Conservation (phyloP, 192 early-diverging fungal genomes). For the Rhizoclosmatium globosum region DNA sequence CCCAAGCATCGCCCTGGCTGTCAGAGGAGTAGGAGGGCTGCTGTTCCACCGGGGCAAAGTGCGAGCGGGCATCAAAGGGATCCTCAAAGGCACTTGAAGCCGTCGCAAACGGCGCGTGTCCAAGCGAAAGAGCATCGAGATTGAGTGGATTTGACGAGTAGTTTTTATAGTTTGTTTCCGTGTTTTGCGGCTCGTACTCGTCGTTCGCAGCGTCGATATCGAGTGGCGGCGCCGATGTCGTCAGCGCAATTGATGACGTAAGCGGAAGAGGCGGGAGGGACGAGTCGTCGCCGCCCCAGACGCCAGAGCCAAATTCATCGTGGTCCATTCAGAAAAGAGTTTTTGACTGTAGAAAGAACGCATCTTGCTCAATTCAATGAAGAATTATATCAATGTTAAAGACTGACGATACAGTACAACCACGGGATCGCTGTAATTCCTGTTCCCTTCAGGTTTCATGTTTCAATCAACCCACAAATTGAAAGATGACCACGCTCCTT, state of each 20-base stretch:
- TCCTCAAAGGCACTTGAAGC: too few species aligned
- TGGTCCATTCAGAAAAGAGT: background rate
- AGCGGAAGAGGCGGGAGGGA: background rate
- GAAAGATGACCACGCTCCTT: background rate
- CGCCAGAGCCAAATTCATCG: conserved; percentile 8
- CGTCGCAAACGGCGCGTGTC: too few species aligned
- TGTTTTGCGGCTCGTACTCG: background rate
- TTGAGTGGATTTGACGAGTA: too few species aligned
- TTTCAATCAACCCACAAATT: background rate
- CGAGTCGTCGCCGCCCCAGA: conserved; percentile 6
- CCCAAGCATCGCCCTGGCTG: background rate
- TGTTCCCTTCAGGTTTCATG: too few species aligned
- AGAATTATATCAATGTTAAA: too few species aligned
- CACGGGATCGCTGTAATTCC: too few species aligned
- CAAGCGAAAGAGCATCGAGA: too few species aligned
- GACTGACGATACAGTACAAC: too few species aligned
- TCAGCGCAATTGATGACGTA: background rate
- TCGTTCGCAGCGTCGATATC: background rate
- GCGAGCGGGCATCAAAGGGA: background rate
- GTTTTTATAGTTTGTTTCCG: too few species aligned
- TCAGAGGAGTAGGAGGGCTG: background rate
- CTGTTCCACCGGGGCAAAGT: background rate
- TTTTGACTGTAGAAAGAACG: too few species aligned
- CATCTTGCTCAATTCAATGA: too few species aligned
- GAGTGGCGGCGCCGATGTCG: background rate